Evolutionary conservation across 176 grass and related monocot species (phyloP), one percentile per base, ranked within the genome.

Genomic region (Urochloa ruziziensis): DNA sequence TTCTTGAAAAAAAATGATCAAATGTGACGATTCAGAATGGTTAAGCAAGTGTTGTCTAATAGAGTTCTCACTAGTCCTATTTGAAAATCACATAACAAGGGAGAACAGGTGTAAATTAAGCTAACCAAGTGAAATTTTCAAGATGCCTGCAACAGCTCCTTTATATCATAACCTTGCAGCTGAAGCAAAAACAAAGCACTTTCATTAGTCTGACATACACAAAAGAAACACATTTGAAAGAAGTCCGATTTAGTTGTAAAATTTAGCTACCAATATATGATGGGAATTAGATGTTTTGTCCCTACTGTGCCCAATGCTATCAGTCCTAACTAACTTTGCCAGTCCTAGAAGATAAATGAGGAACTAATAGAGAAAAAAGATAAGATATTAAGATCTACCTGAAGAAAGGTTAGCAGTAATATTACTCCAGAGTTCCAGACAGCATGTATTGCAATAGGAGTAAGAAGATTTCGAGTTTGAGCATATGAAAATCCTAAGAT

Each of bases 391-490:
- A 33, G 44, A 80, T 71, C n/a, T 88, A 94, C 94, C 92, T 94
- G 94, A 85, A 98, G 89, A 92, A 94, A 67, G 48, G 91, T 98
- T 82, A 98, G 96, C 81, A 98, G 77, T 37, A 98, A 83, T 82
- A 98, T 94, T 54, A 98, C 89, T 62, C 93, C 96, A 0, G 93
- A 92, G 62, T 98, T 98, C 96, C 96, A 98, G 29, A 89, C 18
- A 58, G 93, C 93, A 80, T 98, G 96, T 80, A 95, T 90, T 12
- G 80, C 83, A 83, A 98, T 94, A 67, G 96, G 91, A 44, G 96
- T 90, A 60, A 98, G 89, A 79, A 98, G 89, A 87, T 98, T 98
- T 19, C 83, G 93, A 85, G 93, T 98, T 83, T 95, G 93, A 85
- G 93, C 89, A 90, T 95, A 98, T 36, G 93, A 88, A 75, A 98